phyloP scores from a whole-genome alignment of 2,329 filamentous ascomycete species.

The Penicillium aurantiogriseum region DNA sequence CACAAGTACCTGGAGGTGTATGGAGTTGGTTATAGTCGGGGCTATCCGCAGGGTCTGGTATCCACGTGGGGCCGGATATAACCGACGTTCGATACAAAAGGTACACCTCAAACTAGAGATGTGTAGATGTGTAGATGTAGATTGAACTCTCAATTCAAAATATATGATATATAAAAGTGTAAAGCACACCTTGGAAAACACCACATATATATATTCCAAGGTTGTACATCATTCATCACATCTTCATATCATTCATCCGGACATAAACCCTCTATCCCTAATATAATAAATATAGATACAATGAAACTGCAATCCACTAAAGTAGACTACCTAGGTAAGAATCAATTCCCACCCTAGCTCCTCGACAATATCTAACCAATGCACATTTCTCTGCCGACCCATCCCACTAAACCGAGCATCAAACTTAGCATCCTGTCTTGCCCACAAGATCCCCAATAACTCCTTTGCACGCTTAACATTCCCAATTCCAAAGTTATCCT shows the following conservation, averaged over 20 bases:
- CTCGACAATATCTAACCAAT: constrained; percentile 37
- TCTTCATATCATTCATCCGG: background rate
- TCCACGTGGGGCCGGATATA: background rate
- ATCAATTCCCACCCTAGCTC: constrained; percentile 35
- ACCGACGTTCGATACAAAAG: background rate
- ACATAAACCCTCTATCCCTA: background rate
- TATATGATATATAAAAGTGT: no score
- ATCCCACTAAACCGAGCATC: background rate
- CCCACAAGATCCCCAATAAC: constrained; percentile 30
- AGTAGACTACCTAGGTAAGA: constrained; percentile 24
- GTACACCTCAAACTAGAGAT: background rate
- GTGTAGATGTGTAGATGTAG: no score
- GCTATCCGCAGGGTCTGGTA: background rate
- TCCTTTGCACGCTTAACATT: constrained; percentile 37
- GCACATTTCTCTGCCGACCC: constrained; percentile 9
- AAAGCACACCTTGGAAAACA: background rate
- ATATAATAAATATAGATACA: background rate
- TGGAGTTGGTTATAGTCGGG: background rate
- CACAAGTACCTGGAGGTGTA: background rate
- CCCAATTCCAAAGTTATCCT: constrained; percentile 37
- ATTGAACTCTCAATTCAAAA: no score
- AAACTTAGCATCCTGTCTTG: constrained; percentile 17
- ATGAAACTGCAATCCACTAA: background rate
- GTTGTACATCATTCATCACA: background rate
- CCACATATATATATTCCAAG: background rate